These are phyloP conservation scores for Jacaranda copaia DNA, from an alignment of 257 asterid genomes.

Conservation along the genomic window DNA sequence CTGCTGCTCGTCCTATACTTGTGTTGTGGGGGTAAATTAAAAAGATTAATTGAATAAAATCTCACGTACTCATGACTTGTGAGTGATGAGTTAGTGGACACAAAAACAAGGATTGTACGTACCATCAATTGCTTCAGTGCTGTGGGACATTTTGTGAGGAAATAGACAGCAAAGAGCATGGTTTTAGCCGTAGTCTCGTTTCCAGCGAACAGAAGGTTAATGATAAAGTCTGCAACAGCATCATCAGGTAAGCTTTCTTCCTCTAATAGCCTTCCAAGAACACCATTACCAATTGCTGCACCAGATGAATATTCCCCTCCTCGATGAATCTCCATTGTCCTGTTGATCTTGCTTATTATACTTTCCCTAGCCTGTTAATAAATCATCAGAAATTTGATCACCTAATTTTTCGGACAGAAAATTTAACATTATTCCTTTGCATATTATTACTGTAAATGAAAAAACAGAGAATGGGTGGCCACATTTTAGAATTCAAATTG, in stretches of 20 bases:
- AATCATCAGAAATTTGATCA: neutral
- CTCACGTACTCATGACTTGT: too few species aligned
- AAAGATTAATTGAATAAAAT: too few species aligned
- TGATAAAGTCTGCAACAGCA: constrained; percentile 80
- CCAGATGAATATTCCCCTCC: constrained; percentile 43
- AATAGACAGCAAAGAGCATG: constrained; percentile 87
- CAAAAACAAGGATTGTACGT: too few species aligned
- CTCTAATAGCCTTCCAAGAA: constrained; percentile 72
- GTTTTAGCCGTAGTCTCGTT: constrained; percentile 94
- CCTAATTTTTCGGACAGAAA: neutral
- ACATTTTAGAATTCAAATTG: too few species aligned
- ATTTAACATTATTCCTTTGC: too few species aligned
- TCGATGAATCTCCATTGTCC: constrained; percentile 54
- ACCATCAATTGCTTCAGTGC: constrained; percentile 86
- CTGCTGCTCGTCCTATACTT: constrained; percentile 80
- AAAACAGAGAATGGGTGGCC: too few species aligned
- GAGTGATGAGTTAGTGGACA: neutral
- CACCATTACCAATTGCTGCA: constrained; percentile 57
- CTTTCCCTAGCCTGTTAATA: constrained; percentile 72
- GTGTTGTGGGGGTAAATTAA: neutral
- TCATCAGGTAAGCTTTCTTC: constrained; percentile 89
- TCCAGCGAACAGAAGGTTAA: constrained; percentile 94
- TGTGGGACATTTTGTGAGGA: constrained; percentile 77
- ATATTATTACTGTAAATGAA: too few species aligned
- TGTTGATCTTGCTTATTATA: constrained; percentile 74